Evolutionary conservation across 495 filamentous ascomycete genomes (phyloP).

Genomic region (Xylaria longipes): DNA sequence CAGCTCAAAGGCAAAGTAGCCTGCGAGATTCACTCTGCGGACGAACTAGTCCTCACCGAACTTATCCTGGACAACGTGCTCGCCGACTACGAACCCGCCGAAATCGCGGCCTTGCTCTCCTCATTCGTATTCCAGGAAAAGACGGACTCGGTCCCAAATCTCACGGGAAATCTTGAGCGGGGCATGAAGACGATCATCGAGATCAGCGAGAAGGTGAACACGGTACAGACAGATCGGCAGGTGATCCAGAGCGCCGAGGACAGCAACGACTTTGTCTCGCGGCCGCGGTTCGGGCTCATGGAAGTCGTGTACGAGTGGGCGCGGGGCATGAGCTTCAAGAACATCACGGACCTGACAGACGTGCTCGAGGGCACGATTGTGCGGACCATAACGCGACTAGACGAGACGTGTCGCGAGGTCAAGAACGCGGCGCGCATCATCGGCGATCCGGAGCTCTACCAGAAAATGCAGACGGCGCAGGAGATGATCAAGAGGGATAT

Average conservation of each 20-base stretch:
- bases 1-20: slow-evolving; percentile 97
- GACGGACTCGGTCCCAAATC: slow-evolving; percentile 81
- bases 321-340: slow-evolving; percentile 95
- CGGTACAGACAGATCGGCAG: slow-evolving; percentile 83
- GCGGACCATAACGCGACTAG: slow-evolving; percentile 85
- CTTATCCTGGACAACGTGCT: slow-evolving; percentile 95
- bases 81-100: slow-evolving; percentile 92
- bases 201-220: slow-evolving; percentile 90
- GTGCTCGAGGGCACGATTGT: slow-evolving; percentile 98
- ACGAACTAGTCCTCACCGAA: slow-evolving; percentile 96
- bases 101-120: slow-evolving; percentile 92
- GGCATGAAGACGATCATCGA: slow-evolving; percentile 85
- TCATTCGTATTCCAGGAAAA: slow-evolving; percentile 99
- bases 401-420: slow-evolving; percentile 96
- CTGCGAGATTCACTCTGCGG: slow-evolving; percentile 96
- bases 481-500: slow-evolving; percentile 97
- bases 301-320: slow-evolving; percentile 99
- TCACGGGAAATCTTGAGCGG: slow-evolving; percentile 81
- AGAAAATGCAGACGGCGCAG: slow-evolving; percentile 95
- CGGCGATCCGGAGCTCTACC: slow-evolving; percentile 90
- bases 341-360: slow-evolving; percentile 95
- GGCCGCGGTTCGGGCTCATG: slow-evolving; percentile 87
- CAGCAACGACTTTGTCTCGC: slow-evolving; percentile 86
- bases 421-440: slow-evolving; percentile 96
- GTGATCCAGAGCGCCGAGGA: slow-evolving; percentile 90